These are phyloP conservation scores for Botrytis fabae DNA, from an alignment of 2,329 filamentous ascomycete genomes.

Conservation along the genomic window DNA sequence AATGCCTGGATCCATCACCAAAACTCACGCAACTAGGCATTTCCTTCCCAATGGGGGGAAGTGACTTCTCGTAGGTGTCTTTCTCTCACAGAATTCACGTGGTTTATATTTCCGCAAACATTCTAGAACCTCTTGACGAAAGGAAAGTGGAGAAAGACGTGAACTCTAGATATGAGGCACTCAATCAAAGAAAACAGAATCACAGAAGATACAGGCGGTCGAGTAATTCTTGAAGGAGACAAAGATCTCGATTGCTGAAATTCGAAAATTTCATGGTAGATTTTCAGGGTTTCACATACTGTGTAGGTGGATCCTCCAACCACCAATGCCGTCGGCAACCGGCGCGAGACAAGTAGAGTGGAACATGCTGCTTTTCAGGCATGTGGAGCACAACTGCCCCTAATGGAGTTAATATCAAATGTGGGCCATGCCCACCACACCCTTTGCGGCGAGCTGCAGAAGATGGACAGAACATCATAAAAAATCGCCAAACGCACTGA, in stretches of 20 bases:
- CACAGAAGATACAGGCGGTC: neutral
- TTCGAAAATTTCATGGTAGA: neutral
- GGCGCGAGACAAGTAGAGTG: neutral
- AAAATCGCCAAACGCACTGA: neutral
- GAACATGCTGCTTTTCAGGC: neutral
- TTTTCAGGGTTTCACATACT: neutral
- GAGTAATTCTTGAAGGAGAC: neutral
- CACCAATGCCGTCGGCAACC: neutral
- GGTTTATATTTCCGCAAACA: too few species aligned
- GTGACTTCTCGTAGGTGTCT: too few species aligned
- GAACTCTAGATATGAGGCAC: neutral
- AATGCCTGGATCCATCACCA: too few species aligned
- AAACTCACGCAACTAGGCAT: too few species aligned
- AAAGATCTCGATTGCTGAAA: neutral
- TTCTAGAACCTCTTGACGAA: too few species aligned
- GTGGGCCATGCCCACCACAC: neutral
- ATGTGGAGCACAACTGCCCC: neutral
- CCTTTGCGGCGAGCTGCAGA: constrained; percentile 1
- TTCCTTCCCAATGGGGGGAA: too few species aligned
- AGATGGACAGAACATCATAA: neutral
- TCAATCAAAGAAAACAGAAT: neutral
- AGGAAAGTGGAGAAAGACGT: neutral
- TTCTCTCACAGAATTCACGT: too few species aligned
- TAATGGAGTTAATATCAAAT: constrained; percentile 1
- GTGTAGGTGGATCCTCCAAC: neutral